Evolutionary conservation across 768 basidiomycete species (phyloP), one percentile per base, ranked within the genome.

Genomic region (Suillus bovinus): DNA sequence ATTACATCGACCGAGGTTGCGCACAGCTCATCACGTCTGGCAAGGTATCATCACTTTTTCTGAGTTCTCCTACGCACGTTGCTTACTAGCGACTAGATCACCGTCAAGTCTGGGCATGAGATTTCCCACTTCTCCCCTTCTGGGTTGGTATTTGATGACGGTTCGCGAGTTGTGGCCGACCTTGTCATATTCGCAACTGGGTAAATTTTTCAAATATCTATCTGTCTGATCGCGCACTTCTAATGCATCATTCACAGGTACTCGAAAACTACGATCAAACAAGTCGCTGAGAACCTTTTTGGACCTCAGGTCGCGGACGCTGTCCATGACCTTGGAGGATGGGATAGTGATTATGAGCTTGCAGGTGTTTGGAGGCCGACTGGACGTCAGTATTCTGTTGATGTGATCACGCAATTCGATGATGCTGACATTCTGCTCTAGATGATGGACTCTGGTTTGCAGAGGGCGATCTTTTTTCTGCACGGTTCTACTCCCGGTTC

Each of bases 351-450:
- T 16, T 64, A 11, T 55, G 63, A 64, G 24, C 46, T 39, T 20
- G 63, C 63, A 14, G 62, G 63, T 2, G 8, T 59, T 58, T 64
- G 63, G 62, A 64, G 63, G 49, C 63, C 63, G 5, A 58, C 62
- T 9, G 63, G 63, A 13, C 57, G 63, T 47, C 38, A 31, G 62
- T 59, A 8, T 16, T 38, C 36, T 27, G 4, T 36, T 38, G 10
- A 38, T 38, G 27, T 38, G 3, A 27, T 38, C 11, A 17, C 0
- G 16, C 16, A 16, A 38, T 10, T 55, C 4, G 3, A 2, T 2
- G 17, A 27, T 27, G 5, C 33, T 27, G 16, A 55, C 17, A 4
- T 17, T 17, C 4, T 38, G 1, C 36, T 55, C 33, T 39, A 61
- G 61, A 61, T 4, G 14, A 57, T 24, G 61, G 42, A 9, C 55